Conservation (phyloP, 805 yeast genomes). For the Ogataea angusta region DNA sequence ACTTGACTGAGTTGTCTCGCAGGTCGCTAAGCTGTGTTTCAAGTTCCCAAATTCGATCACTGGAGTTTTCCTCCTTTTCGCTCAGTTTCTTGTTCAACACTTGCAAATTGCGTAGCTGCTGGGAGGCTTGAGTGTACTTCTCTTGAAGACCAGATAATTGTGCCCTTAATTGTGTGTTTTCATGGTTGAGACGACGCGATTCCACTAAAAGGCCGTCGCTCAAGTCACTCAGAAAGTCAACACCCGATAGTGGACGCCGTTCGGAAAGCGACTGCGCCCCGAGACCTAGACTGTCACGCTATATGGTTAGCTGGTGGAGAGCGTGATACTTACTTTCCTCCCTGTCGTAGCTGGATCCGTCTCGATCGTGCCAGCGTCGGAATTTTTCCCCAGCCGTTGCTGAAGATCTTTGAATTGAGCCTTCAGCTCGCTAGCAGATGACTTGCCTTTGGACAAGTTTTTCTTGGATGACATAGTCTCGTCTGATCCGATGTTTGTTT, state of each 20-base stretch:
- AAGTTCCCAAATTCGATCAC: conserved; percentile 64
- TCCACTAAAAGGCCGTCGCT: conserved; percentile 70
- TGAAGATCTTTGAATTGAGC: conserved; percentile 43
- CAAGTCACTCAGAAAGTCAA: conserved; percentile 68
- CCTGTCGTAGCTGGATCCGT: conserved; percentile 1
- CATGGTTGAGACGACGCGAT: conserved; percentile 68
- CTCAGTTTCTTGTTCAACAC: conserved; percentile 32
- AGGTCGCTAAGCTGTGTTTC: conserved; percentile 45
- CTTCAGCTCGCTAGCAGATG: conserved; percentile 35
- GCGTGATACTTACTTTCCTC: conserved; percentile 12
- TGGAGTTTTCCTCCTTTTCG: conserved; percentile 45
- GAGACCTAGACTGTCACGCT: conserved; percentile 15
- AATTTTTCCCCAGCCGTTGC: conserved; percentile 24
- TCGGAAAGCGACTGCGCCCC: conserved; percentile 12
- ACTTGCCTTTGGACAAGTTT: conserved; percentile 10
- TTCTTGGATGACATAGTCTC: conserved; percentile 11
- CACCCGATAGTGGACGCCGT: conserved; percentile 47
- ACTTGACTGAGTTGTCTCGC: conserved; percentile 40
- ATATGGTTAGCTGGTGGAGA: conserved; percentile 7
- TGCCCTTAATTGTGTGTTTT: conserved; percentile 46
- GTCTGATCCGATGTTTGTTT: conserved; percentile 5
- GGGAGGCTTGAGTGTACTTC: conserved; percentile 39
- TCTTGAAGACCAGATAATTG: conserved; percentile 42
- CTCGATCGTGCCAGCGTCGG: conserved; percentile 2
- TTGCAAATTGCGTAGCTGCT: conserved; percentile 35